Evolutionary conservation across 2,329 filamentous ascomycete genomes (phyloP).

Genomic region (Xylariomycetidae sp.): DNA sequence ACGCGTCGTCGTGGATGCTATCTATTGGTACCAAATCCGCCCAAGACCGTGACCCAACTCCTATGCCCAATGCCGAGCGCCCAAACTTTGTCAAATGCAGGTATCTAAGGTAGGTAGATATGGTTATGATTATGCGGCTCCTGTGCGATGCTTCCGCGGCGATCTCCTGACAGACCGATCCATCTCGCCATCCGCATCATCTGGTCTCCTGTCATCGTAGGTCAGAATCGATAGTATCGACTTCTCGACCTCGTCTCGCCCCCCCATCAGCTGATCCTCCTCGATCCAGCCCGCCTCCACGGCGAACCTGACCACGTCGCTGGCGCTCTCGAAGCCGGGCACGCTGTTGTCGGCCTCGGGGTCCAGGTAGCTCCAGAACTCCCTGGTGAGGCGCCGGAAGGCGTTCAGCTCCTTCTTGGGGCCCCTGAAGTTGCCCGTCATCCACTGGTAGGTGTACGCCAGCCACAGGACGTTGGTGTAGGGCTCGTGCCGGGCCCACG

Average conservation of each 20-base stretch:
- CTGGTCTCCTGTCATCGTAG: too few species aligned
- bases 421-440: constrained; percentile 41
- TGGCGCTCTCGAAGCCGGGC: constrained; percentile 48
- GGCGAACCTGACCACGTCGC: constrained; percentile 50
- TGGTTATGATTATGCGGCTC: constrained; percentile 5
- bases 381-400: constrained; percentile 43
- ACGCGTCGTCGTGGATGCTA: too few species aligned
- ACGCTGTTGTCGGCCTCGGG: constrained; percentile 41
- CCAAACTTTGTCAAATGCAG: too few species aligned
- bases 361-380: constrained; percentile 49
- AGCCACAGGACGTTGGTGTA: constrained; percentile 64
- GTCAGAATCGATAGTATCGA: constrained; percentile 26
- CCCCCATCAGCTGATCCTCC: constrained; percentile 43
- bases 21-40: too few species aligned
- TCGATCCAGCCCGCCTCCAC: constrained; percentile 53
- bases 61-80: too few species aligned
- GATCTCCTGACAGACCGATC: constrained; percentile 18
- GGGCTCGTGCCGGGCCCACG: constrained; percentile 49
- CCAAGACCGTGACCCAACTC: too few species aligned
- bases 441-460: constrained; percentile 53
- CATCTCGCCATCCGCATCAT: constrained; percentile 6
- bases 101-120: too few species aligned
- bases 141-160: constrained; percentile 15
- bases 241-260: constrained; percentile 23
- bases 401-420: constrained; percentile 36